Evolutionary conservation across 257 asterid genomes (phyloP), one percentile per base, ranked within the genome.

Genomic region (Craterostigma plantagineum): DNA sequence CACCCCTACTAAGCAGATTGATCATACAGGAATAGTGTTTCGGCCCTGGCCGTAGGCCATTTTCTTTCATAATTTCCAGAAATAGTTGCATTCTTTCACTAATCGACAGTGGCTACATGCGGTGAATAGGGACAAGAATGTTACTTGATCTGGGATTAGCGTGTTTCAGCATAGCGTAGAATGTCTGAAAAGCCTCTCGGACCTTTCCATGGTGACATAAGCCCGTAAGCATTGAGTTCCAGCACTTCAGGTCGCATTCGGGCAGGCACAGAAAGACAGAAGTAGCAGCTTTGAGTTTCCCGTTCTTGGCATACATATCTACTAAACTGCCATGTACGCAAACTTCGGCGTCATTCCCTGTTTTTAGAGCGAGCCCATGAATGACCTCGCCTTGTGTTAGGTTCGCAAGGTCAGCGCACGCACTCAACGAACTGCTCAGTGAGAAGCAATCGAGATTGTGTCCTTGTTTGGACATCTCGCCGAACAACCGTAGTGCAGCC

Each of bases 151-250:
- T 8, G 92, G 92, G 18, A 34, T 52, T 9, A 75, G 52, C 7
- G 4, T 54, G 58, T 42, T 54, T 72, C 37, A 73, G 47, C 66
- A 86, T 69, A 55, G 53, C 45, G 18, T 66, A 60, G 48, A 72
- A 78, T 1, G 65, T 47, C 50, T 16, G 54, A 42, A 86, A 71
- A 0, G 91, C 91, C 43, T 66, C 64, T 9, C 62, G 45, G 6
- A 84, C 71, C 64, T 67, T 63, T 36, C 97, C 94, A 35, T 78
- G 84, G 54, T 78, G 68, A 42, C 84, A 54, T 42, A 66, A 81
- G 51, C 91, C 97, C 11, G 77, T 73, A 14, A 81, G 75, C 73
- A 81, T 58, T 0, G 94, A 63, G 70, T 86, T 86, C 93, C 87
- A 86, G 68, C 87, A 86, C 75, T 43, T 68, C 14, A 81, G 48